A percentile compares a stretch with the other conserved stretches of the same genome.
Evolutionary conservation across 202 grass and related monocot species (phyloP).

Genomic region (Zoysia matrella): DNA sequence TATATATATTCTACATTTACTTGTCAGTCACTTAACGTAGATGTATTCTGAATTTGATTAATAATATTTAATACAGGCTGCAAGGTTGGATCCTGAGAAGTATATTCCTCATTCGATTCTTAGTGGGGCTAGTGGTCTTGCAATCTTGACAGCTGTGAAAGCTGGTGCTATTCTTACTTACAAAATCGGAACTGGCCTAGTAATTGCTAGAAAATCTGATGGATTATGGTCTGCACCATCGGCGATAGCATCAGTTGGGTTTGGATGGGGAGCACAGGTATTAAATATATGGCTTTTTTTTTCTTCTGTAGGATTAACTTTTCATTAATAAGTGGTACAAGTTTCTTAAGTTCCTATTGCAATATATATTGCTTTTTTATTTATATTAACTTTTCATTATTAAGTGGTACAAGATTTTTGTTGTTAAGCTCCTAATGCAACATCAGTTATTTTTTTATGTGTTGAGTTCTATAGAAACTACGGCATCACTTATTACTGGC

Average conservation of each 20-base stretch:
- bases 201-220: conserved; percentile 68
- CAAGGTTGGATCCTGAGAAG: conserved; percentile 70
- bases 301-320: conserved; percentile 5
- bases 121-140: conserved; percentile 74
- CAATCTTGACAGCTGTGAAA: conserved; percentile 77
- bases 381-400: too few species aligned
- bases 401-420: neutral
- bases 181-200: conserved; percentile 75
- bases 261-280: conserved; percentile 94
- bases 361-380: too few species aligned
- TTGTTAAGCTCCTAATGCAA: neutral
- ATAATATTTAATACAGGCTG: conserved; percentile 48
- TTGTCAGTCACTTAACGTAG: neutral
- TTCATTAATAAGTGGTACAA: neutral
- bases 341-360: too few species aligned
- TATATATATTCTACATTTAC: conserved; percentile 16
- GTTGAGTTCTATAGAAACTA: neutral
- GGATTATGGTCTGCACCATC: conserved; percentile 87
- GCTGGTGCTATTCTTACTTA: conserved; percentile 79
- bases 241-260: conserved; percentile 66
- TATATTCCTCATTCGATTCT: conserved; percentile 78
- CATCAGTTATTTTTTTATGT: neutral
- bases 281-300: conserved; percentile 8
- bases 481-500: neutral
- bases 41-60: conserved; percentile 8